Evolutionary conservation across 164 flowering plant genomes (phyloP), one percentile per base, ranked within the genome.

Genomic region (Amborella trichopoda): DNA sequence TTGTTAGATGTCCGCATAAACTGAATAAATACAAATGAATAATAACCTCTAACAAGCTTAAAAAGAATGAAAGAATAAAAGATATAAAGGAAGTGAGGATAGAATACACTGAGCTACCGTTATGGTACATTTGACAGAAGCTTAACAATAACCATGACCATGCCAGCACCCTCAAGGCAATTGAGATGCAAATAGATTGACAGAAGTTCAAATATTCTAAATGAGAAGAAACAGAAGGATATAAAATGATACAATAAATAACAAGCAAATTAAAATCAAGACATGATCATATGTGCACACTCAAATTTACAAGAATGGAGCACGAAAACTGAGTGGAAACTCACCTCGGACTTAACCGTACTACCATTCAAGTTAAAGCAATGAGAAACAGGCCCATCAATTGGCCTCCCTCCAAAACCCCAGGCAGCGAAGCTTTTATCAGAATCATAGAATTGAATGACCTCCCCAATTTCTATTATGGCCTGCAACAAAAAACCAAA

Each of bases 351-450:
- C 44, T 53, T 61, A 51, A 30, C 28, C 34, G 65, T 37, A 32
- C 56, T 65, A 52, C 87, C 83, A 62, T 64, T 80, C 74, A 86
- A 69, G 69, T 75, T 82, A 57, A 87, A 91, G 60, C 94, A 84
- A 60, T 91, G 99, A 44, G 96, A 87, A 14, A 87, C 61, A 1
- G 54, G 44, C 24, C 83, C 80, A 58, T 66, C 57, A 21, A 11
- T 25, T 37, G 60, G 45, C 58, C 69, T 71, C 63, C 81, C 99
- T 18, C 99, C 99, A 64, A 91, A 91, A 32, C 99, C 99, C 96
- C 96, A 91, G 20, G 95, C 83, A 56, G 85, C 78, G 48, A 82
- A 91, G 2, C 54, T 70, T 57, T 56, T 72, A 30, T 91, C 96
- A 44, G 82, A 64, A 70, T 91, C 95, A 55, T 91, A 91, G 50